phyloP scores from a whole-genome alignment of 1,139 yeast species.

The Yamadazyma buinensis region DNA sequence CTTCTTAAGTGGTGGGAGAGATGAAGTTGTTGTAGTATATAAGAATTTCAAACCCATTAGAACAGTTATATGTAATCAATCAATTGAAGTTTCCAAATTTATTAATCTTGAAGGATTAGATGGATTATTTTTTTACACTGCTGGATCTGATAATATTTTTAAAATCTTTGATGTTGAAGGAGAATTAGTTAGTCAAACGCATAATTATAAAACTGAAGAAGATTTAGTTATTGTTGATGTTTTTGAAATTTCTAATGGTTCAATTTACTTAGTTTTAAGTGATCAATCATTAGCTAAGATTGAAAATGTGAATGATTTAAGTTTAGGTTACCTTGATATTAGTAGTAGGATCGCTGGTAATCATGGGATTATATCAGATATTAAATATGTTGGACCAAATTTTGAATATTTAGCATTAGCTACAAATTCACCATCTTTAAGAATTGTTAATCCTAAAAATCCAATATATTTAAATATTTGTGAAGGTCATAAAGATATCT shows the following conservation, averaged over 20 bases:
- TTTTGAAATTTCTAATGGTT: constrained; percentile 21
- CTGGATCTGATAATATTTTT: constrained; percentile 72
- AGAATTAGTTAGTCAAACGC: constrained; percentile 43
- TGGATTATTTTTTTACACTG: constrained; percentile 53
- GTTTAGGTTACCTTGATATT: constrained; percentile 33
- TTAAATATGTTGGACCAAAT: constrained; percentile 69
- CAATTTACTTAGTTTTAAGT: constrained; percentile 51
- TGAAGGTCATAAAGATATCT: constrained; percentile 82
- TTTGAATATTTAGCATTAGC: constrained; percentile 68
- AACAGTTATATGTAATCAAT: constrained; percentile 72
- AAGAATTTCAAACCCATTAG: constrained; percentile 53
- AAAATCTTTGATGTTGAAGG: constrained; percentile 53
- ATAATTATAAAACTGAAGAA: constrained; percentile 51
- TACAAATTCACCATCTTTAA: constrained; percentile 88
- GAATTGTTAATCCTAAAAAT: constrained; percentile 55
- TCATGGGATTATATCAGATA: constrained; percentile 93
- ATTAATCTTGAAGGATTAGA: constrained; percentile 24
- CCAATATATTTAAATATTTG: constrained; percentile 63
- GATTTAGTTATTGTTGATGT: constrained; percentile 67
- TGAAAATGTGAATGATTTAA: constrained; percentile 15
- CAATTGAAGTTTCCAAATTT: constrained; percentile 81
- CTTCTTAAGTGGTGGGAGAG: constrained; percentile 86
- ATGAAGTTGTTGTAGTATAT: constrained; percentile 69
- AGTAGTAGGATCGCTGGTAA: constrained; percentile 75
- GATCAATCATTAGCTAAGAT: constrained; percentile 74